Evolutionary conservation across 2,329 filamentous ascomycete species (phyloP), one percentile per base, ranked within the genome.

Genomic region (Colletotrichum caudatum): DNA sequence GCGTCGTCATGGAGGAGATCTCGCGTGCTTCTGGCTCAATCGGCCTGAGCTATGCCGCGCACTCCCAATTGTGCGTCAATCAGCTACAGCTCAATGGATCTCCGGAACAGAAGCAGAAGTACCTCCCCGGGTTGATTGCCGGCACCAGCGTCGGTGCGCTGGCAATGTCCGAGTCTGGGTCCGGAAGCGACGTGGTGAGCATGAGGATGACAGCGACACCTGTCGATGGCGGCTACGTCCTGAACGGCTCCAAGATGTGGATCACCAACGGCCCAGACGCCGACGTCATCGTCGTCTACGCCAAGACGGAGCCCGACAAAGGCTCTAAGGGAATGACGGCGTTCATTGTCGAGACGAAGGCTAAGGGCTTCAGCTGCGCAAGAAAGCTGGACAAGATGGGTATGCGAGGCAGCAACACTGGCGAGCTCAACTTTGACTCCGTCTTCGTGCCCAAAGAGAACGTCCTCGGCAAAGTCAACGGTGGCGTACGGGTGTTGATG

Each of bases 211-310:
- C 89, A 3, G 95, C 95, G 0, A 92, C 90, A 79, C 86, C 89
- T 74, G 93, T 94, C 14, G 93, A 96, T 77, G 95, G 94, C 46
- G 95, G 95, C 37, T 98, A 93, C 81, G 74, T 95, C 26, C 85
- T 99, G 66, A 94, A 95, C 78, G 95, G 95, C 41, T 93, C 92
- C 72, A 98, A 99, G 87, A 98, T 98, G 95, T 99, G 95, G 95
- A 99, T 99, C 80, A 99, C 95, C 73, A 99, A 99, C 82, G 94
- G 95, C 5, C 95, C 95, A 0, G 95, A 98, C 79, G 96, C 96
- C n/a, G 89, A 97, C 81, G 87, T 92, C 53, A 91, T 98, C 66
- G 90, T 99, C 66, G 94, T 99, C n/a, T 99, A 99, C 81, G 95
- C 95, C 65, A 98, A 98, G 86, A 98, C 95, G 1, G 88, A 91